Base-by-base conservation (phyloP, 345 rosid genomes). In the Turritis glabra region DNA sequence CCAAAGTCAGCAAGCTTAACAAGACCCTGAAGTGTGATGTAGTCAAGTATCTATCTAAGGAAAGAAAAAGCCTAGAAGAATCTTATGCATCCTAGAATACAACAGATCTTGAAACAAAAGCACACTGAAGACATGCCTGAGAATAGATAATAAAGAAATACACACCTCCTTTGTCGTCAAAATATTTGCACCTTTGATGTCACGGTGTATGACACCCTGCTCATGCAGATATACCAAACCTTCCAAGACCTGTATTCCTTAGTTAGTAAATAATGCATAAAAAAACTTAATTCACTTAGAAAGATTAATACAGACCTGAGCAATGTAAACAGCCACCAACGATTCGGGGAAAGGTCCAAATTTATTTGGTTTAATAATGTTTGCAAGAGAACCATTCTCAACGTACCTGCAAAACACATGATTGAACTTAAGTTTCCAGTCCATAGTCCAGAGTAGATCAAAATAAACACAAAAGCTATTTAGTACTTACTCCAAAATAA, bases 1-100 rank as follows among this genome's bases (percentile, higher is more conserved):
- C 99, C 99, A 87, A 96, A 96, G 84, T 92, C 99, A 84, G 99
- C 99, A 84, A 96, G 98, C 84, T 96, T 96, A 60, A 96, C 97
- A 50, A 96, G 98, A 68, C 98, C 94, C 98, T 92, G 78, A 57
- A 79, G 79, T 67, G 18, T 53, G 71, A 71, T 19, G 40, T 27
- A 33, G 78, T 70, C 15, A 60, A 71, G 38, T 27, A 75, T 23
- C 65, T 71, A 57, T 71, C 12, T 17, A 19, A 64, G 61, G n/a
- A 35, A 9, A 26, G 0, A 11, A 53, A n/a, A 11, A 50, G 53
- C 65, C 8, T 21, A 69, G 17, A 61, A 68, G 37, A 30, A 65
- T 32, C 23, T 40, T 54, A 58, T 3, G 43, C 32, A 58, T 50
- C 55, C 21, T 57, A 51, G 48, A 69, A 52, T 71, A 77, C 52